Percentiles rank a stretch among this genome's conserved stretches.
Evolutionary conservation across 768 basidiomycete genomes (phyloP).

Genomic region (Boletales sp.): DNA sequence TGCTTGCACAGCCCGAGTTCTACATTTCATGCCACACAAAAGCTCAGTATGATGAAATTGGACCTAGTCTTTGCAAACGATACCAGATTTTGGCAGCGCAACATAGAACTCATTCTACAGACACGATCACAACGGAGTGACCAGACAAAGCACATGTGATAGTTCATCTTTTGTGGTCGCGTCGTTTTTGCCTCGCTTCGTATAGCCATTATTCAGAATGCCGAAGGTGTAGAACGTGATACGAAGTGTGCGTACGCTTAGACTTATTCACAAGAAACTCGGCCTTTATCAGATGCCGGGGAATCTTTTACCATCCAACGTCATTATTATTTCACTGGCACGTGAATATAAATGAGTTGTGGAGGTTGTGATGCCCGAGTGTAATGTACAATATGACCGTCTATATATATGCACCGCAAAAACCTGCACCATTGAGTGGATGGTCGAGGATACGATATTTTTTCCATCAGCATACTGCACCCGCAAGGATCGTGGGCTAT

Average conservation of each 20-base stretch:
- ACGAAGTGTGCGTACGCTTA: too few relatives aligned
- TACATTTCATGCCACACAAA: slow-evolving; percentile 93
- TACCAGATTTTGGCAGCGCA: slow-evolving; percentile 94
- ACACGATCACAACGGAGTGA: too few relatives aligned
- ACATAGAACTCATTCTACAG: slow-evolving; percentile 40
- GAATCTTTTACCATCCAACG: too few relatives aligned
- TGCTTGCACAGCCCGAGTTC: slow-evolving; percentile 74
- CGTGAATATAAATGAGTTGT: slow-evolving; percentile 2
- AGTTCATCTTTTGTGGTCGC: too few relatives aligned
- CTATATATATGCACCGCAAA: not conserved
- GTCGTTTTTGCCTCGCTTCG: too few relatives aligned
- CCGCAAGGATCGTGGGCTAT: not conserved
- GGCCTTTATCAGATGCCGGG: too few relatives aligned
- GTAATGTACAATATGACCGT: slow-evolving; percentile 9
- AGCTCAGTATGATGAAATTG: slow-evolving; percentile 89
- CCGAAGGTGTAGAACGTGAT: too few relatives aligned
- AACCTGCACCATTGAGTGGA: not conserved
- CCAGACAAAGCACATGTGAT: too few relatives aligned
- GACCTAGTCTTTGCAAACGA: slow-evolving; percentile 86
- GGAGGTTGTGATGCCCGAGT: not conserved
- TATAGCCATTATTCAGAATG: too few relatives aligned
- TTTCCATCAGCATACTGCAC: not conserved
- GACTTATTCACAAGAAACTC: too few relatives aligned
- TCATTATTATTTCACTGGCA: too few relatives aligned
- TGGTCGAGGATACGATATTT: slow-evolving; percentile 8